Percentiles rank a stretch among this genome's conserved stretches.
phyloP scores from a whole-genome alignment of 345 rosid genomes.

The Syzygium aqueum region DNA sequence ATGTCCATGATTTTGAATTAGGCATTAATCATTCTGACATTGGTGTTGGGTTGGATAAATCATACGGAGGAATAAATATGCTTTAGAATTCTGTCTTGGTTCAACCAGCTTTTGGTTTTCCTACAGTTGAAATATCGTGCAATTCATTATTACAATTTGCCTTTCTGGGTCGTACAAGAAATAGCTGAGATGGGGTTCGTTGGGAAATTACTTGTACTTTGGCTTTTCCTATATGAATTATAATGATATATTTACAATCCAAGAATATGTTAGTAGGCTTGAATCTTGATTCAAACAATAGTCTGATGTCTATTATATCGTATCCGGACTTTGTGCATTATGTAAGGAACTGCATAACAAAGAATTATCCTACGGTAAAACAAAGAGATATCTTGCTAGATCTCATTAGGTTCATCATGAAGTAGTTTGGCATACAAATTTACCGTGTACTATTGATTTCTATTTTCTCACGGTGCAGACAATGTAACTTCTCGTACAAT shows the following conservation, averaged over 20 bases:
- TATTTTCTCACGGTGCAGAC: neutral
- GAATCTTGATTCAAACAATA: neutral
- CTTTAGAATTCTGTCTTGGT: neutral
- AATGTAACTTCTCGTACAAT: neutral
- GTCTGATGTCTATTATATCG: neutral
- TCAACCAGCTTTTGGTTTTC: neutral
- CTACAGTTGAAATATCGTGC: neutral
- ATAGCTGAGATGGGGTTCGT: neutral
- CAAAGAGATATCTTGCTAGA: neutral
- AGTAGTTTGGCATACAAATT: neutral
- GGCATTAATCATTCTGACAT: neutral
- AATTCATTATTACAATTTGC: neutral
- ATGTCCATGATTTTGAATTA: neutral
- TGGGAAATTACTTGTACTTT: neutral
- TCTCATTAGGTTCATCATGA: neutral
- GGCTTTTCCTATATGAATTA: neutral
- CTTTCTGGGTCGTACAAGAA: neutral
- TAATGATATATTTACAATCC: neutral
- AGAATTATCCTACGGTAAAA: neutral
- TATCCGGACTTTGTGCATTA: neutral
- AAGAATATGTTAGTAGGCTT: too few relatives aligned
- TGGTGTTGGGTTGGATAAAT: neutral
- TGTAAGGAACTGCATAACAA: neutral
- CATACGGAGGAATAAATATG: neutral
- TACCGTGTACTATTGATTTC: neutral